These are phyloP conservation scores for Pythium insidiosum DNA, from an alignment of 352 stramenopile genomes.

Conservation along the genomic window DNA sequence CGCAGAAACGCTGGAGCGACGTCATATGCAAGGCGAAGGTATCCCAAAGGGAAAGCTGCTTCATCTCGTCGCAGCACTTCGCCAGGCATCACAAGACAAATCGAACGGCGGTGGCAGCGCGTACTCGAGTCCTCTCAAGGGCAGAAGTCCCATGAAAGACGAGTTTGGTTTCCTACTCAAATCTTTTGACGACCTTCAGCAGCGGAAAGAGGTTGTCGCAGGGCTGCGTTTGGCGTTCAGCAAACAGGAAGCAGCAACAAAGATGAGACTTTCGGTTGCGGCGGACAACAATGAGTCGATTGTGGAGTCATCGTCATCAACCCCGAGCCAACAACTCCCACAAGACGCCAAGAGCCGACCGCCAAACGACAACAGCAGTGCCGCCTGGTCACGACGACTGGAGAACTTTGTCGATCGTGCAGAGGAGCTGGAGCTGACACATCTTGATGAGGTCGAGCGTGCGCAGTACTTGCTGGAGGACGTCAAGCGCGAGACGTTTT, in stretches of 20 bases:
- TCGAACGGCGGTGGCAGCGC: background rate
- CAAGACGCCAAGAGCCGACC: background rate
- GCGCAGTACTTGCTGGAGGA: constrained; percentile 67
- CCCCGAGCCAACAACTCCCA: background rate
- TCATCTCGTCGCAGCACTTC: constrained; percentile 33
- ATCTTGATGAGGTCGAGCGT: constrained; percentile 61
- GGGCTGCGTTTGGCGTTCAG: constrained; percentile 15
- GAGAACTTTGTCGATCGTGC: constrained; percentile 56
- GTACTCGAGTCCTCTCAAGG: constrained; percentile 8
- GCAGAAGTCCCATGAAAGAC: constrained; percentile 24
- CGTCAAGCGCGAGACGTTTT: constrained; percentile 53
- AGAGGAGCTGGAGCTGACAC: constrained; percentile 61
- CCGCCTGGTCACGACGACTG: constrained; percentile 32
- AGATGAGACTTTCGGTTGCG: constrained; percentile 15
- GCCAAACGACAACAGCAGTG: constrained; percentile 17
- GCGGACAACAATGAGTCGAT: background rate
- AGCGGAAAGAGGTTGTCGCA: constrained; percentile 48
- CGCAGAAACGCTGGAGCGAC: constrained; percentile 37
- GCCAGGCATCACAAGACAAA: constrained; percentile 19
- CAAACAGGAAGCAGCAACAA: constrained; percentile 18
- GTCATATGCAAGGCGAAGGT: constrained; percentile 22
- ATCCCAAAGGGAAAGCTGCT: constrained; percentile 43
- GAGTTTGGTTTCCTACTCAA: constrained; percentile 65
- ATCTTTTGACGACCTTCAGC: constrained; percentile 50
- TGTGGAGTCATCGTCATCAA: constrained; percentile 2